Evolutionary conservation across 768 basidiomycete species (phyloP).

Genomic region (Pisolithus sp.): DNA sequence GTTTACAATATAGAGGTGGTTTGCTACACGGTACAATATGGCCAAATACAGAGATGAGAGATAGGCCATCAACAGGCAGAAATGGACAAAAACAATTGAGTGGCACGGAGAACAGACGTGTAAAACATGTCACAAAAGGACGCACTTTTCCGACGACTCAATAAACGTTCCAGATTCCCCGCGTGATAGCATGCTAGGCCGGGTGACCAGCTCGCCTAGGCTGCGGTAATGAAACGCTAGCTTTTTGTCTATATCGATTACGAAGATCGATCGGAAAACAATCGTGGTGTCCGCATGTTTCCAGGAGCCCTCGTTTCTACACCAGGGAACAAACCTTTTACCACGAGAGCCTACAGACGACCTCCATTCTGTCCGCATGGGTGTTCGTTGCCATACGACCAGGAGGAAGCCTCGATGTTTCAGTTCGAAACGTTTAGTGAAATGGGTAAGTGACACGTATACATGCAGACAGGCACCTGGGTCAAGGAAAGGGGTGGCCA

Average conservation of each 20-base stretch:
- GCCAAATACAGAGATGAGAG: no score
- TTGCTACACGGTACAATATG: no score
- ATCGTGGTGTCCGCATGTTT: background rate
- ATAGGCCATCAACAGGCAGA: no score
- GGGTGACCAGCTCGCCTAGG: no score
- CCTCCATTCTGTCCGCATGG: background rate
- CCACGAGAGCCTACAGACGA: background rate
- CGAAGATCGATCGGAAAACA: background rate
- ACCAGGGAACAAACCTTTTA: background rate
- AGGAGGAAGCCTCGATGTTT: background rate
- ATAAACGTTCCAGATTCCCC: no score
- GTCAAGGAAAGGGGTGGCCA: background rate
- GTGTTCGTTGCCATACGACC: background rate
- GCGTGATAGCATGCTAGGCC: no score
- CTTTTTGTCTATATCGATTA: no score
- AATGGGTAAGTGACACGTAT: background rate
- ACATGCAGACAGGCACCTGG: background rate
- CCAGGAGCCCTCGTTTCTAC: background rate
- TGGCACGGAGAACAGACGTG: no score
- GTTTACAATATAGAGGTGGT: no score
- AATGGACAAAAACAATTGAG: no score
- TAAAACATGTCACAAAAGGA: no score
- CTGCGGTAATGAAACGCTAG: background rate
- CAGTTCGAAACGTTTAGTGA: background rate
- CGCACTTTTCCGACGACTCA: no score